A percentile compares a stretch with the other conserved stretches of the same genome.
phyloP scores from a whole-genome alignment of 257 asterid genomes.

The Knoxia roxburghii region DNA sequence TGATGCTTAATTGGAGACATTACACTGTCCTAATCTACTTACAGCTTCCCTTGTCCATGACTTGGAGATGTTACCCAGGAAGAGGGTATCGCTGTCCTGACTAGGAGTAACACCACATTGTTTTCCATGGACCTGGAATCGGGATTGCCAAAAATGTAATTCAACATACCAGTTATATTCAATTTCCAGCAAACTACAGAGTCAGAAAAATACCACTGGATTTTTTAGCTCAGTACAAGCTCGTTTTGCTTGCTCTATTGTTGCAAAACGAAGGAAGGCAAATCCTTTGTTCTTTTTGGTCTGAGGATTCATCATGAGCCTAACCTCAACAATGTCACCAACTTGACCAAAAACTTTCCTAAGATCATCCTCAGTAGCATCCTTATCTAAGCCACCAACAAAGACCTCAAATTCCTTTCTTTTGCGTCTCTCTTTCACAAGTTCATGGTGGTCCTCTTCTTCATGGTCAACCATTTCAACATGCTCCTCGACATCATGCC shows the following conservation, averaged over 20 bases:
- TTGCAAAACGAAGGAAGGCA: constrained; percentile 95
- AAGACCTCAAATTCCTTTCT: constrained; percentile 93
- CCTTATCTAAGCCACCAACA: constrained; percentile 98
- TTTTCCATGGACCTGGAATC: constrained; percentile 92
- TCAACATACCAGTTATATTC: constrained; percentile 23
- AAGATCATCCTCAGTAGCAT: constrained; percentile 90
- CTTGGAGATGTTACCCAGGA: constrained; percentile 91
- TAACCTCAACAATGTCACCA: constrained; percentile 91
- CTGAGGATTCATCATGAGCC: constrained; percentile 97
- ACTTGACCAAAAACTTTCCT: constrained; percentile 76
- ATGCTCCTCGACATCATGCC: constrained; percentile 47
- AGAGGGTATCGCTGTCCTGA: constrained; percentile 95
- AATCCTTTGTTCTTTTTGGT: constrained; percentile 95
- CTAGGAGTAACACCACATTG: constrained; percentile 97
- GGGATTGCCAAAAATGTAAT: constrained; percentile 38
- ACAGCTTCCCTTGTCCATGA: constrained; percentile 93
- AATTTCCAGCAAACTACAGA: constrained; percentile 30
- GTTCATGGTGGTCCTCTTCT: constrained; percentile 84
- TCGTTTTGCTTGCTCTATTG: constrained; percentile 86
- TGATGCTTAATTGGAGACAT: constrained; percentile 22
- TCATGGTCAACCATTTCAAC: constrained; percentile 58
- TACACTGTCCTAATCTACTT: constrained; percentile 38
- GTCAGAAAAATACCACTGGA: constrained; percentile 70
- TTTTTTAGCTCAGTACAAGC: constrained; percentile 82
- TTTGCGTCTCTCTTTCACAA: constrained; percentile 83